Base-by-base conservation (phyloP, 208 protist genomes). In the Eutreptiella sp. region DNA sequence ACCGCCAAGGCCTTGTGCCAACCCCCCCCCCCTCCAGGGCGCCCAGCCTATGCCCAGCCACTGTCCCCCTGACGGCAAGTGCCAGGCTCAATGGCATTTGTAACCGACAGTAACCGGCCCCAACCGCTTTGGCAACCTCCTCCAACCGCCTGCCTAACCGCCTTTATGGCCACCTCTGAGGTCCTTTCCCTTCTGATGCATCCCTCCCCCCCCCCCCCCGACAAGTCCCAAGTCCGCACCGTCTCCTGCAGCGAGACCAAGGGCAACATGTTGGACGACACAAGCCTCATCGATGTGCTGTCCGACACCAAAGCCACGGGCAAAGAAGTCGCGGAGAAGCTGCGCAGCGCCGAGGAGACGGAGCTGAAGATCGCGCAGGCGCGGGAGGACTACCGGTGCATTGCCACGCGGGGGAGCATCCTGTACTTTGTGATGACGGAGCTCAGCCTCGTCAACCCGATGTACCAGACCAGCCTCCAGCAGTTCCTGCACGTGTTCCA, bases 401-500 rank as follows among this genome's bases (percentile, higher is more conserved):
- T 87, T 1, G 87, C 87, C 9, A 77, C 68, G 19, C 81, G 85
- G 36, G 83, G 82, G 45, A 78, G 76, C 14, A 69, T 90, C 4
- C 48, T 92, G 19, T 92, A 90, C 50, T 92, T 92, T 61, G 31
- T 89, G 23, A 80, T 92, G 34, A 67, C 75, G 14, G 86, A 92
- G 38, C 78, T 89, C 65, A 48, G 50, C 31, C 14, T 73, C 3
- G 79, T 92, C 21, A 83, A 88, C 62, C 35, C 35, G 23, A 92
- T 92, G 86, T 92, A 92, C 65, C 74, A 90, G 63, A 83, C 70
- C 7, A 86, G 80, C 43, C 74, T 92, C 16, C 46, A 36, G 9
- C 80, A 88, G 60, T 92, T 89, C 59, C 50, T 92, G 16, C 32
- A 53, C 9, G 67, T 82, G 16, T 90, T 90, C 57, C 67, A 86